These are phyloP conservation scores for Raffaelea arxii DNA, from an alignment of 2,329 filamentous ascomycete genomes.

Conservation along the genomic window DNA sequence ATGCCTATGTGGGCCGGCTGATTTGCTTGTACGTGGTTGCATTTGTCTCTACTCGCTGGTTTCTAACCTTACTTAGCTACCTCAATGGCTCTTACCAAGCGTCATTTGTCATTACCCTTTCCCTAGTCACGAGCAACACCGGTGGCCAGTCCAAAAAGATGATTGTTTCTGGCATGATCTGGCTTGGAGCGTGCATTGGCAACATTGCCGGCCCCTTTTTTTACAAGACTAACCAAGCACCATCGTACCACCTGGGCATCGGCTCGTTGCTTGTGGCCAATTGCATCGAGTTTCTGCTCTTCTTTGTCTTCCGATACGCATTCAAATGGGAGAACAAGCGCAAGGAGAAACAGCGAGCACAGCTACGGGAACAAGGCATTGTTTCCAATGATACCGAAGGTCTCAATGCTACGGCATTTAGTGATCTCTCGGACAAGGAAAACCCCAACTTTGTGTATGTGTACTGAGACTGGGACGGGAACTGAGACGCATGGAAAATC, in stretches of 20 bases:
- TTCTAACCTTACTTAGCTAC: not conserved
- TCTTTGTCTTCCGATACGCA: conserved; percentile 27
- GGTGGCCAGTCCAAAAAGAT: conserved; percentile 53
- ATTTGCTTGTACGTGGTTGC: conserved; percentile 40
- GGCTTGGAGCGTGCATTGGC: conserved; percentile 26
- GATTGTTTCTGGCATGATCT: conserved; percentile 22
- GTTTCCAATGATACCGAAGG: conserved; percentile 17
- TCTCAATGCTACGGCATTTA: conserved; percentile 27
- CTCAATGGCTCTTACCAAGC: conserved; percentile 28
- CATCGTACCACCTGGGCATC: conserved; percentile 28
- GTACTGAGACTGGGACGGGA: too few relatives aligned
- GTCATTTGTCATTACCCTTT: conserved; percentile 29
- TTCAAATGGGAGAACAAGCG: conserved; percentile 30
- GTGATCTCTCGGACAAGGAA: conserved; percentile 31
- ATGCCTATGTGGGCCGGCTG: conserved; percentile 41
- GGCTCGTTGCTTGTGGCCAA: conserved; percentile 30
- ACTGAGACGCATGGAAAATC: too few relatives aligned
- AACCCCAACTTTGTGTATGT: conserved; percentile 32
- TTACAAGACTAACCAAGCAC: conserved; percentile 42
- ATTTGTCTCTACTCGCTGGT: conserved; percentile 15
- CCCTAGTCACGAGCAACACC: conserved; percentile 38
- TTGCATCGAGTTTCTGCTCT: conserved; percentile 26
- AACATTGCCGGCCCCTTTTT: conserved; percentile 57
- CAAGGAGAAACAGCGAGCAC: conserved; percentile 16
- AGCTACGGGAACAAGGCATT: conserved; percentile 9